Percentiles rank a stretch among this genome's conserved stretches.
Evolutionary conservation across 768 basidiomycete species (phyloP).

Genomic region (Trametes gibbosa): DNA sequence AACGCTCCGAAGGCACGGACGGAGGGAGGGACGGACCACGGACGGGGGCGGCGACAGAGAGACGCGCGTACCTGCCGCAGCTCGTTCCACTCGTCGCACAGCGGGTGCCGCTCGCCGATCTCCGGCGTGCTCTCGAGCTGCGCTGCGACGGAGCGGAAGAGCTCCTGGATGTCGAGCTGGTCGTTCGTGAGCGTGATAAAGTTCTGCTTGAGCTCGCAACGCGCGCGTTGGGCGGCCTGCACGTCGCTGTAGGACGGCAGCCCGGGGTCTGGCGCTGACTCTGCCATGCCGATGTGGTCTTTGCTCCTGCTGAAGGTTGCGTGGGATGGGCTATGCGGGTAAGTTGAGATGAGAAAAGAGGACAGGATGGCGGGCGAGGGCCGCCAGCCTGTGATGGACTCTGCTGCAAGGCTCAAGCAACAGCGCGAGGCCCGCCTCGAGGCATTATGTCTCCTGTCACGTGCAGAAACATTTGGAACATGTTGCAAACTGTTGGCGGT

Average conservation of each 20-base stretch:
- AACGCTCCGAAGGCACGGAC: no score
- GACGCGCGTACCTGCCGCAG: slow-evolving; percentile 23
- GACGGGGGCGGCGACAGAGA: no score
- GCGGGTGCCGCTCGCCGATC: slow-evolving; percentile 24
- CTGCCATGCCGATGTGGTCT: no score
- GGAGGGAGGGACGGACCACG: no score
- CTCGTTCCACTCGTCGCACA: slow-evolving; percentile 25
- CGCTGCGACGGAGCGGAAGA: slow-evolving; percentile 26
- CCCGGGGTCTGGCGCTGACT: neutral
- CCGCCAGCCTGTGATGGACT: slow-evolving; percentile 1
- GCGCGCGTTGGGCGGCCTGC: slow-evolving; percentile 13
- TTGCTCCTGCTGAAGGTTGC: neutral
- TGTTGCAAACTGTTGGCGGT: neutral
- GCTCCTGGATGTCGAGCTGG: slow-evolving; percentile 28
- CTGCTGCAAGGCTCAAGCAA: neutral
- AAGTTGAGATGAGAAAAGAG: neutral
- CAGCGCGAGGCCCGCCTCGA: slow-evolving; percentile 10
- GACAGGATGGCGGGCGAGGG: neutral
- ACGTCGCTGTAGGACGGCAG: slow-evolving; percentile 18
- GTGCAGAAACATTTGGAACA: neutral
- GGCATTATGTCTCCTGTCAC: slow-evolving; percentile 3
- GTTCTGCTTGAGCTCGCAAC: slow-evolving; percentile 21
- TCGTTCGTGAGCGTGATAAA: slow-evolving; percentile 25
- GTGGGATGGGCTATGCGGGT: neutral
- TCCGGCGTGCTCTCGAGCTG: slow-evolving; percentile 27